These are phyloP conservation scores for Escallonia herrerae DNA, from an alignment of 129 eudicot genomes.

Conservation along the genomic window DNA sequence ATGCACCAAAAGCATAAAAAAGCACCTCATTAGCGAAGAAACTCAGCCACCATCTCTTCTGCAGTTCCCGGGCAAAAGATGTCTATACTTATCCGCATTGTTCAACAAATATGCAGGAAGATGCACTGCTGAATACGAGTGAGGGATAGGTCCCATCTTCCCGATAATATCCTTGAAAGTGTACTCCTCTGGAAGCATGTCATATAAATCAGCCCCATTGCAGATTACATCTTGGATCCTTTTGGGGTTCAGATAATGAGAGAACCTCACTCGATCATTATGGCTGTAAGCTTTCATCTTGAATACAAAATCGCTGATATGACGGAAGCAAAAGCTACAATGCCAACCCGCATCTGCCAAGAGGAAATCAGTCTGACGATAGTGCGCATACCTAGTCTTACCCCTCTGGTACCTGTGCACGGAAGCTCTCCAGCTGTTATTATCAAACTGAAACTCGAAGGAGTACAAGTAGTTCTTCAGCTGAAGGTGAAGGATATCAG, in stretches of 20 bases:
- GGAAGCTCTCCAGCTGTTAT: slow-evolving; percentile 67
- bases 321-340: slow-evolving; percentile 73
- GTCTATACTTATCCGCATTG: slow-evolving; percentile 47
- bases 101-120: slow-evolving; percentile 49
- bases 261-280: slow-evolving; percentile 56
- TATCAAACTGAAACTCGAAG: slow-evolving; percentile 42
- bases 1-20: background rate
- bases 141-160: slow-evolving; percentile 74
- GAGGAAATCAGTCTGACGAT: slow-evolving; percentile 51
- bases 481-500: slow-evolving; percentile 54
- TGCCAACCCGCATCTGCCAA: slow-evolving; percentile 82
- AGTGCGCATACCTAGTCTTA: slow-evolving; percentile 59
- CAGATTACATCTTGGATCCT: slow-evolving; percentile 65
- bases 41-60: slow-evolving; percentile 40
- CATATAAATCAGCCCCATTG: slow-evolving; percentile 51
- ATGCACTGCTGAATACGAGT: slow-evolving; percentile 56
- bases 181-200: slow-evolving; percentile 81
- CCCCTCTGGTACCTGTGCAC: slow-evolving; percentile 56
- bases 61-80: slow-evolving; percentile 76
- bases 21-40: background rate
- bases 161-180: slow-evolving; percentile 68
- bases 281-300: slow-evolving; percentile 86
- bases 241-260: slow-evolving; percentile 51
- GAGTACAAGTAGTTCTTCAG: slow-evolving; percentile 62
- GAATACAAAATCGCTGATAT: slow-evolving; percentile 61